A percentile compares a stretch with the other conserved stretches of the same genome.
Conservation (phyloP, 805 yeast genomes). For the Candida pseudoglaebosa region DNA sequence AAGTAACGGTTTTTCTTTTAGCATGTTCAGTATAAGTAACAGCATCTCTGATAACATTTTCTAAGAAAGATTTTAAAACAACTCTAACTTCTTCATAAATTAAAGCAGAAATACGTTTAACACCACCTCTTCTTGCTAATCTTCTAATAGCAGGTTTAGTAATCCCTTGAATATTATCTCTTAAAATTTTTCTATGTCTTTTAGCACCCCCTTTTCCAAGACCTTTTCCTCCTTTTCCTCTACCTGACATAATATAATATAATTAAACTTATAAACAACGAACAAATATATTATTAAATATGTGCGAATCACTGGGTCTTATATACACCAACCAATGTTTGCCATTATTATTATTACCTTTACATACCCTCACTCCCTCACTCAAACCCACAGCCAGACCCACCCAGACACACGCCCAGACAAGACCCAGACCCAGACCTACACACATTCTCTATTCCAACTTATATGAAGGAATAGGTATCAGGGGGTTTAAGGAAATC, state of each 20-base stretch:
- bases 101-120: constrained; percentile 98
- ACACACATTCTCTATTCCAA: no score
- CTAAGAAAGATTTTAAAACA: constrained; percentile 92
- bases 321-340: neutral
- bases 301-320: neutral
- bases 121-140: constrained; percentile 99
- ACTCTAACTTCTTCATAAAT: constrained; percentile 99
- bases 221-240: constrained; percentile 99
- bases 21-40: constrained; percentile 99
- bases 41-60: constrained; percentile 97
- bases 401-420: no score
- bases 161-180: constrained; percentile 99
- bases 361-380: no score
- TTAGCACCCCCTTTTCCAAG: constrained; percentile 99
- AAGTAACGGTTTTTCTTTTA: constrained; percentile 99
- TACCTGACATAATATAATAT: constrained; percentile 78
- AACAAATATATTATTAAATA: no score
- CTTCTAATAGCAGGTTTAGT: constrained; percentile 99
- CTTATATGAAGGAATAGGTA: no score
- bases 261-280: constrained; percentile 1
- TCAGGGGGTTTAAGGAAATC: no score
- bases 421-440: no score
- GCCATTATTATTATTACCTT: no score
- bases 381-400: no score
- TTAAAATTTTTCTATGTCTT: constrained; percentile 99